Evolutionary conservation across 495 filamentous ascomycete species (phyloP).

Genomic region (Glonium stellatum): DNA sequence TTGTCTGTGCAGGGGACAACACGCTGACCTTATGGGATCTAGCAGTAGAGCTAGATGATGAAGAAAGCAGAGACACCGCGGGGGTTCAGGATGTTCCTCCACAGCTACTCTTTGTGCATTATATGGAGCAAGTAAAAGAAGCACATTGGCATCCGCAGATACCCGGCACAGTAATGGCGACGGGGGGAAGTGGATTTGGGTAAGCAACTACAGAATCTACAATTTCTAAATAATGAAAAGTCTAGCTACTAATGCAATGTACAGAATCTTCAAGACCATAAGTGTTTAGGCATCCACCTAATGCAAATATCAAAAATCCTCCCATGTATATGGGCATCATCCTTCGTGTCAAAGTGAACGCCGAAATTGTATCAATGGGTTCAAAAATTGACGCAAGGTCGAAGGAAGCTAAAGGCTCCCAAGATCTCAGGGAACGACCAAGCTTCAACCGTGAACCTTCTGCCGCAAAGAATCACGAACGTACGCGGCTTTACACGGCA

Average conservation of each 20-base stretch:
- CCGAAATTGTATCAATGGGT: not conserved
- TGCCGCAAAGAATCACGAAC: not conserved
- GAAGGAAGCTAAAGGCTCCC: not conserved
- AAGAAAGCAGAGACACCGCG: conserved; percentile 84
- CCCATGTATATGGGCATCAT: not conserved
- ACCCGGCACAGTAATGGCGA: conserved; percentile 82
- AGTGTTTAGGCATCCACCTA: conserved; percentile 44
- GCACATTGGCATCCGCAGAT: conserved; percentile 96
- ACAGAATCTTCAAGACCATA: conserved; percentile 28
- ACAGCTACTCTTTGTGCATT: conserved; percentile 92
- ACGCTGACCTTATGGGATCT: conserved; percentile 96
- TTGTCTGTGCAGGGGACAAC: conserved; percentile 86
- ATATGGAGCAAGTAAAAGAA: conserved; percentile 90
- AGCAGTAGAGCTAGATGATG: conserved; percentile 91
- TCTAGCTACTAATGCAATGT: conserved; percentile 8
- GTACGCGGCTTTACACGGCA: not conserved
- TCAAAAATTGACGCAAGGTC: not conserved
- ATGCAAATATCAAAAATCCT: not conserved
- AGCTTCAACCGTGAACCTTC: not conserved
- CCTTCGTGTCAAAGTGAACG: not conserved
- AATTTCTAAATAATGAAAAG: not conserved
- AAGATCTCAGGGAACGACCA: not conserved
- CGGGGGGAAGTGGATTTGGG: conserved; percentile 79
- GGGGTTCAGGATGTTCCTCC: conserved; percentile 86
- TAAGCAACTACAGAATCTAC: conserved; percentile 30